Evolutionary conservation across 768 basidiomycete species (phyloP), one percentile per base, ranked within the genome.

Genomic region (Psilocybe cyanescens): DNA sequence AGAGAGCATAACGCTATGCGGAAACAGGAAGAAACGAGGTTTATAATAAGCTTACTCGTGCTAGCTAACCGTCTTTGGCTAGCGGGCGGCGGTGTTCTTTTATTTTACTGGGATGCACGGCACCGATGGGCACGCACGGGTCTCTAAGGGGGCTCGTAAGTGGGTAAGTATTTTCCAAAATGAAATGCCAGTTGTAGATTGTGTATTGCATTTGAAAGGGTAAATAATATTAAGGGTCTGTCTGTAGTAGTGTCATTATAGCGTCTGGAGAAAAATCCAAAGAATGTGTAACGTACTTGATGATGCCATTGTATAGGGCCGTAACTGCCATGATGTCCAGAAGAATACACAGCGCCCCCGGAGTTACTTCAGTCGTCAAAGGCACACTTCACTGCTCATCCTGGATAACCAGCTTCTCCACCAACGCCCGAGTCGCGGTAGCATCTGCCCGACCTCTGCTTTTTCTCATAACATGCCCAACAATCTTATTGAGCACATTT

Each of bases 391-490:
- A 54, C 48, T 63, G 9, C 8, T 61, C 62, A 24, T 58, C 28
- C 31, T 33, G 39, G 8, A 45, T 39, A 37, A 88, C 75, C 54
- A 87, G 64, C 57, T 78, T 76, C 56, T 81, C 76, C 46, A 97
- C 67, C 61, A 80, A 74, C 30, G 71, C 74, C 67, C 77, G 84
- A 17, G 84, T 86, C 29, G 77, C 77, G 59, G 81, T 79, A 0
- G 94, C 91, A 74, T 97, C 88, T 12, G 89, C 93, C 48, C 86
- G 82, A 14, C 97, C 97, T 60, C 85, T 79, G 64, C 87, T 92
- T 53, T 83, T 73, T 73, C 87, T 89, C 92, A 98, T 95, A 30
- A 97, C 92, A 67, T 85, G 81, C 0, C 95, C 95, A 1, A 96
- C 80, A 47, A 98, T 80, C 62, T 89, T 88, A 76, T 91, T 91